Evolutionary conservation across 2,329 filamentous ascomycete genomes (phyloP).

Genomic region (Pseudocercospora fuligena): DNA sequence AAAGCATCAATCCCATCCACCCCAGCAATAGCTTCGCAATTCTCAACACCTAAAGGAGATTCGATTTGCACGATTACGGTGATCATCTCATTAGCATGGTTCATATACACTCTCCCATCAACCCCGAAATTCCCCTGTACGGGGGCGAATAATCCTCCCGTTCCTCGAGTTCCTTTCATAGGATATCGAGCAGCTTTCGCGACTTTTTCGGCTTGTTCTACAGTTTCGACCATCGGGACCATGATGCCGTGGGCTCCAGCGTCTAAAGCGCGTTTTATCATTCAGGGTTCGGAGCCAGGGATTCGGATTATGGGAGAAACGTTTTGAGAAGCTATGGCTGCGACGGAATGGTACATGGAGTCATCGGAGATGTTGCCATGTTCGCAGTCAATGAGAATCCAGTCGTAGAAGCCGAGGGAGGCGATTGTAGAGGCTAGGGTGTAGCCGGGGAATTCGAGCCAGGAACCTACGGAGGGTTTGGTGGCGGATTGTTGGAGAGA

Average conservation of each 20-base stretch:
- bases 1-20: slow-evolving; percentile 55
- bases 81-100: slow-evolving; percentile 53
- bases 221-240: not conserved
- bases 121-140: slow-evolving; percentile 17
- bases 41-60: slow-evolving; percentile 45
- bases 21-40: slow-evolving; percentile 54
- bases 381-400: slow-evolving; percentile 54
- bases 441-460: slow-evolving; percentile 28
- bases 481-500: slow-evolving; percentile 22
- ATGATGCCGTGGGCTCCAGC: slow-evolving; percentile 62
- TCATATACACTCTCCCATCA: slow-evolving; percentile 11
- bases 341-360: slow-evolving; percentile 62
- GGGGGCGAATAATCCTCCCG: slow-evolving; percentile 57
- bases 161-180: slow-evolving; percentile 51
- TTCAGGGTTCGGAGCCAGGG: slow-evolving; percentile 62
- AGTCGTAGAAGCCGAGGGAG: slow-evolving; percentile 25
- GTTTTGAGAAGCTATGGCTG: slow-evolving; percentile 50
- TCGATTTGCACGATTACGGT: slow-evolving; percentile 56
- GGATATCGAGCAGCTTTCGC: slow-evolving; percentile 6
- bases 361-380: slow-evolving; percentile 61
- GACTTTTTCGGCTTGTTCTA: not conserved
- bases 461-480: slow-evolving; percentile 22
- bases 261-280: slow-evolving; percentile 66
- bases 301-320: slow-evolving; percentile 54
- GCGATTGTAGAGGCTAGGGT: slow-evolving; percentile 26